Conservation (phyloP, 2,329 filamentous ascomycete genomes). For the Periconia macrospinosa region DNA sequence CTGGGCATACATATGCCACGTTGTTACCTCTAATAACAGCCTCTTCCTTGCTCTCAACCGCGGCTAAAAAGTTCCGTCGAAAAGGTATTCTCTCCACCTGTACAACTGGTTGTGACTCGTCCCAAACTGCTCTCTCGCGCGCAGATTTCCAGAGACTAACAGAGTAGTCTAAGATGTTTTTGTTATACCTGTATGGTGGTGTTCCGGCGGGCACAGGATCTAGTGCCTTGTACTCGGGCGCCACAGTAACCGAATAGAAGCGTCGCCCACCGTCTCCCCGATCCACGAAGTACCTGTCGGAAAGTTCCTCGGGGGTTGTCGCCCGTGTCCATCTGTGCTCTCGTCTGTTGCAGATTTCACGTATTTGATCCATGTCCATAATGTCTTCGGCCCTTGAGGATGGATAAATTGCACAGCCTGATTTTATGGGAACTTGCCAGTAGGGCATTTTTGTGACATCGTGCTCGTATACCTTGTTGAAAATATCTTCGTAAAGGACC, state of each 20-base stretch:
- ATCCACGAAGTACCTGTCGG: constrained; percentile 59
- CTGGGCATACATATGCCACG: constrained; percentile 71
- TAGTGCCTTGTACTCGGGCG: constrained; percentile 60
- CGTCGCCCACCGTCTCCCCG: constrained; percentile 60
- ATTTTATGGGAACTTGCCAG: constrained; percentile 69
- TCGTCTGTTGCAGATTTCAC: constrained; percentile 41
- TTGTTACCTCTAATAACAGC: constrained; percentile 53
- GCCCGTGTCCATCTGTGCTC: constrained; percentile 46
- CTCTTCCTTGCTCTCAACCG: constrained; percentile 54
- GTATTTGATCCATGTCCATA: constrained; percentile 67
- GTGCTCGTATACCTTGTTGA: constrained; percentile 80
- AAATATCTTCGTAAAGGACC: constrained; percentile 77
- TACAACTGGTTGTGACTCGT: constrained; percentile 77
- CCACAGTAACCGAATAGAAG: constrained; percentile 55
- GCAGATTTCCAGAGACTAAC: constrained; percentile 72
- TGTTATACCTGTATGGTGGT: constrained; percentile 41
- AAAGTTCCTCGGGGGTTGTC: constrained; percentile 44
- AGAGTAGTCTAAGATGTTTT: constrained; percentile 79
- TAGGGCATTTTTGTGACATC: constrained; percentile 71
- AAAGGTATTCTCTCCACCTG: constrained; percentile 73
- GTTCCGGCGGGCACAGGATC: constrained; percentile 66
- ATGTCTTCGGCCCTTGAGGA: constrained; percentile 25
- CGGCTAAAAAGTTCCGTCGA: constrained; percentile 80
- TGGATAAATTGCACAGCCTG: background rate
- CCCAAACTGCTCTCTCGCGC: constrained; percentile 52